Evolutionary conservation across 441 rosid genomes (phyloP), one percentile per base, ranked within the genome.

Genomic region (Pelargonium fulgidum): DNA sequence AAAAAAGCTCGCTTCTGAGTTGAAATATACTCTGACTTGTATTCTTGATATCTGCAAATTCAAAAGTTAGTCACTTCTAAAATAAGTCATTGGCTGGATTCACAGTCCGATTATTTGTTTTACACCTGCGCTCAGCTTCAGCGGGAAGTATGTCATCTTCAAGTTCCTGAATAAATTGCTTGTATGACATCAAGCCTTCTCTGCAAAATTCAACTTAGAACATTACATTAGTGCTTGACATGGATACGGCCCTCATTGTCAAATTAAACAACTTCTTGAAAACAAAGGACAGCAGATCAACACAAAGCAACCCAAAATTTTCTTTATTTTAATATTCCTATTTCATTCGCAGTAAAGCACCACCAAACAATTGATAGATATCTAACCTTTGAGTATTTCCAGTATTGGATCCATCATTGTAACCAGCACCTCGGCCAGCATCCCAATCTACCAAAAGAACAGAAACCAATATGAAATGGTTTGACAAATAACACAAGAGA

Each of bases 111-210:
- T 41, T 58, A 59, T 48, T 50, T 14, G 7, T 39, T 50, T 12
- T 66, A 69, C 78, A 92, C 99, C 99, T 89, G 83, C 88, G 91
- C 74, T 95, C 99, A 74, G 99, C 99, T 86, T 95, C 99, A 62
- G 97, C 80, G 14, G 99, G 99, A 68, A 92, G 75, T 74, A 95
- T 83, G 80, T 95, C 98, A 85, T 95, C 99, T 86, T 95, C 99
- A 81, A 95, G 90, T 85, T 90, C 99, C 83, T 90, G 98, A 73
- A 95, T 95, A 76, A 95, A 95, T 76, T 92, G 98, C 88, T 95
- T 95, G 89, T 95, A 95, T 45, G 98, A 87, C 99, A 95, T 92
- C 84, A 95, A 82, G 70, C 99, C 98, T 76, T 92, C 99, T 79
- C 99, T 95, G 93, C 65, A 75, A 68, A 33, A 69, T 65, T 44